Evolutionary conservation across 805 yeast genomes (phyloP), one percentile per base, ranked within the genome.

Genomic region (Torulaspora quercuum): DNA sequence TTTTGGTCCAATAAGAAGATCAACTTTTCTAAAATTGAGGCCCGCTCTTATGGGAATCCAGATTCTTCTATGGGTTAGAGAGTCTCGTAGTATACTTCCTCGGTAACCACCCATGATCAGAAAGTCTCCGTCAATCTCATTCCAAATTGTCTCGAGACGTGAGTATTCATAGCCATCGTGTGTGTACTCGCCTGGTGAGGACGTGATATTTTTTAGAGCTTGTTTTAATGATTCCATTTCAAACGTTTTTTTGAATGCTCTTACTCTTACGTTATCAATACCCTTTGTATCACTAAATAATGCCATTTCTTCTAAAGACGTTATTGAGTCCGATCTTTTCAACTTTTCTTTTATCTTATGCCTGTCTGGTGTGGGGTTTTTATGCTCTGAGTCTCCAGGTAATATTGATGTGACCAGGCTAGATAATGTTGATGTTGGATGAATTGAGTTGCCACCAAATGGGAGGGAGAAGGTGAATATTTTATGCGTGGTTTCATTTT

Each of bases 21-120:
- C 78, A 42, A 82, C 74, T 50, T 78, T 82, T 13, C 80, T 67
- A 18, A 87, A 65, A 48, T 84, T 80, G 34, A 89, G 70, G 0
- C 95, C 95, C 0, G 90, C 95, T 50, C 83, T 82, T 5, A 82
- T 54, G 0, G 97, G 96, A 25, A 88, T 75, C 97, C 97, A 89
- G 1, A 83, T 73, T 35, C 90, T 66, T 42, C 79, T 75, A 9
- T 68, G 61, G 0, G 95, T 80, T 8, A 64, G 64, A 1, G 75
- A 53, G 51, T 85, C 92, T 28, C 90, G 59, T 35, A 89, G 62
- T 4, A 82, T 74, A 29, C 87, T 76, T 2, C 97, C 97, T 50
- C 97, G 68, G 59, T 83, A 89, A 0, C 97, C 97, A 4, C 96
- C 96, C 59, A 89, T 41, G 1, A 89, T 67, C 2, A 89, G 75